Evolutionary conservation across 78 protist species (phyloP), one percentile per base, ranked within the genome.

Genomic region (Speleostelium caveatum): DNA sequence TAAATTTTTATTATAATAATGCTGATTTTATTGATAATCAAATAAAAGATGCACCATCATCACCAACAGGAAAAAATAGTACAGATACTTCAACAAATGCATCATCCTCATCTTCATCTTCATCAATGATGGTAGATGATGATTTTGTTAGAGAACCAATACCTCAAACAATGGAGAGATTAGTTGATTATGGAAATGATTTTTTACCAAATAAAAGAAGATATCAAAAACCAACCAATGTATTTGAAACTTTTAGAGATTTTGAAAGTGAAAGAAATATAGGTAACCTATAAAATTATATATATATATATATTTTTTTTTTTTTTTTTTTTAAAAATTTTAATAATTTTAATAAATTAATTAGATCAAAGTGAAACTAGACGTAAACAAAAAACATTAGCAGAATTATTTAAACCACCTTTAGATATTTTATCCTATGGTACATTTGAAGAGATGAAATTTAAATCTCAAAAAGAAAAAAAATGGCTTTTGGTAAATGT

Each of bases 371-470:
- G 33, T 74, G 24, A 33, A 24, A 12, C 24, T 33, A 69, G 75
- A 36, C 58, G 55, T 10, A 86, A 86, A 75, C 93, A 75, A 75
- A 66, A 72, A 42, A 51, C 62, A 55, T 42, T 86, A 49, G 85
- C 93, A 38, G 74, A 75, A 55, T 56, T 86, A 41, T 86, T 68
- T 56, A 66, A 86, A 55, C 93, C 93, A 67, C 93, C 93, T 51
- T 67, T 59, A n/a, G 79, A 86, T 39, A 55, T 86, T 26, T n/a
- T 86, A 22, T 22, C 86, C 24, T 74, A 67, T 75, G 93, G 93
- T 35, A 45, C 86, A 14, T 75, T 86, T 66, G 61, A 36, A 2
- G 72, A 59, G 2, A 53, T 86, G 35, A 86, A 86, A 68, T 39
- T 68, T 35, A 21, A 68, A 24, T 83, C 74, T 5, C 79, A 58